These are phyloP conservation scores for Colletotrichum australisinense DNA, from an alignment of 2,329 filamentous ascomycete species.

Conservation along the genomic window DNA sequence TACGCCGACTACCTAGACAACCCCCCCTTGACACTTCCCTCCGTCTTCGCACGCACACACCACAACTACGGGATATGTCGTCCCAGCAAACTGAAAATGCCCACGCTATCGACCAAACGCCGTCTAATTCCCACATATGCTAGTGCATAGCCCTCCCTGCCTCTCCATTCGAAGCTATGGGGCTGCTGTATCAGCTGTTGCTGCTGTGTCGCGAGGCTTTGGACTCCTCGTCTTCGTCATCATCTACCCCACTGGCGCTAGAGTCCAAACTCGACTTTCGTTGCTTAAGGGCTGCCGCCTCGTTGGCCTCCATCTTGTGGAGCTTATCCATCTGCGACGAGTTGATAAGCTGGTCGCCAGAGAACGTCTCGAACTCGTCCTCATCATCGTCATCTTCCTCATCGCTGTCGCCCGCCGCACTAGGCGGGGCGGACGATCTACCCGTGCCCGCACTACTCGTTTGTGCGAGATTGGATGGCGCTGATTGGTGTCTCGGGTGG, in stretches of 20 bases:
- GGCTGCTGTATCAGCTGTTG: constrained; percentile 11
- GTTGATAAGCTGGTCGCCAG: constrained; percentile 53
- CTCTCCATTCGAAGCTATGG: constrained; percentile 23
- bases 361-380: constrained; percentile 55
- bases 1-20: background rate
- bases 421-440: constrained; percentile 17
- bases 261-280: constrained; percentile 44
- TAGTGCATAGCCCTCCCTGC: background rate
- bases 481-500: constrained; percentile 27
- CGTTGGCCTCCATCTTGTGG: constrained; percentile 70
- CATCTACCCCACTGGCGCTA: constrained; percentile 38
- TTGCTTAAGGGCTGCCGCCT: constrained; percentile 62
- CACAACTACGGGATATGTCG: background rate
- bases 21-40: background rate
- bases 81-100: constrained; percentile 8
- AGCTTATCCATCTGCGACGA: constrained; percentile 64
- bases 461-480: constrained; percentile 5
- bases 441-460: background rate
- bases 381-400: constrained; percentile 54
- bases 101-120: constrained; percentile 18
- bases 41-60: background rate
- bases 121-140: constrained; percentile 1
- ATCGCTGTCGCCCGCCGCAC: constrained; percentile 52
- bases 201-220: constrained; percentile 32
- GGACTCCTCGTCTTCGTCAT: constrained; percentile 51